Evolutionary conservation across 2,329 filamentous ascomycete species (phyloP).

Genomic region (Exophiala spinifera): DNA sequence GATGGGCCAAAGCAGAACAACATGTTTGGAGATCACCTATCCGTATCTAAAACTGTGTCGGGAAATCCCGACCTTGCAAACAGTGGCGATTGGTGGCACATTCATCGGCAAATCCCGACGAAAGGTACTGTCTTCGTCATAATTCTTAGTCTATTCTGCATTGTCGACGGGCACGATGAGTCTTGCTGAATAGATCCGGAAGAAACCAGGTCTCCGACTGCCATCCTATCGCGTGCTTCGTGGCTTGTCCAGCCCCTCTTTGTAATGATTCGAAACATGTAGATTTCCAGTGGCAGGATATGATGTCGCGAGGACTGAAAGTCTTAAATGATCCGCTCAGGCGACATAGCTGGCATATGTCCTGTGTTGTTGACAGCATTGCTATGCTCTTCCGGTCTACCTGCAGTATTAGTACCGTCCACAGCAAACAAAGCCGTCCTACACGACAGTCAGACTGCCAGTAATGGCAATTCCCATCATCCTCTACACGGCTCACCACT

Average conservation of each 20-base stretch:
- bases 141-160: neutral
- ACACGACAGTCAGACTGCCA: neutral
- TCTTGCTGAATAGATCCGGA: neutral
- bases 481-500: constrained; percentile 66
- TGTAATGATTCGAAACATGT: constrained; percentile 1
- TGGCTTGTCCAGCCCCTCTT: neutral
- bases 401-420: neutral
- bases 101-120: constrained; percentile 1
- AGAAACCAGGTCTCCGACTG: neutral
- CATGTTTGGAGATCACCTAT: too few relatives aligned
- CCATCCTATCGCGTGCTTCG: neutral
- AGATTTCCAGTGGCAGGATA: neutral
- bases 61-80: constrained; percentile 1
- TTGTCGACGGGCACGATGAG: neutral
- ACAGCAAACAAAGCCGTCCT: neutral
- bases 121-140: neutral
- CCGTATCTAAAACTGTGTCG: neutral
- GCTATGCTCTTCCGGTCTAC: too few relatives aligned
- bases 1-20: too few relatives aligned
- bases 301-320: neutral
- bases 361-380: neutral
- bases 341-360: neutral
- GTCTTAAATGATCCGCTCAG: neutral
- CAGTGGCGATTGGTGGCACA: neutral
- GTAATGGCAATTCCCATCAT: constrained; percentile 49